Percentiles rank a stretch among this genome's conserved stretches.
These are phyloP conservation scores for Dissophora globulifera DNA, from an alignment of 192 early-diverging fungal species.

Conservation along the genomic window DNA sequence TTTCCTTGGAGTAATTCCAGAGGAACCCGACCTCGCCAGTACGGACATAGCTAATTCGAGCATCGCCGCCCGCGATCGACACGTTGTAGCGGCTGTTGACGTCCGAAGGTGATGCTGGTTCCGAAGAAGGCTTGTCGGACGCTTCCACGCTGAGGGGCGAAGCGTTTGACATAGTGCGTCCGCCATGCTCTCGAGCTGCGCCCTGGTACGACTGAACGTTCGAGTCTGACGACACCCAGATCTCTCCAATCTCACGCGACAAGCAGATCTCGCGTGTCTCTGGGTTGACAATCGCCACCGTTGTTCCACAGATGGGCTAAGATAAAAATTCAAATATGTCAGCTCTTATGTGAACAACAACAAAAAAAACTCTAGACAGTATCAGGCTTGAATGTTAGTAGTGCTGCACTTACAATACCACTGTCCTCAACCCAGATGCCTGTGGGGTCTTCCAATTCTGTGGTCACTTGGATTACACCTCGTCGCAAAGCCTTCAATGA, in stretches of 20 bases:
- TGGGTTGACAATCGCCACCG: conserved; percentile 87
- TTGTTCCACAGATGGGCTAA: conserved; percentile 64
- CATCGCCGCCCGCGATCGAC: conserved; percentile 68
- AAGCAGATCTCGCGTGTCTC: conserved; percentile 74
- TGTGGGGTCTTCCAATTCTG: conserved; percentile 61
- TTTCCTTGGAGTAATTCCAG: conserved; percentile 71
- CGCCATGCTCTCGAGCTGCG: conserved; percentile 41
- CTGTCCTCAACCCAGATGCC: conserved; percentile 73
- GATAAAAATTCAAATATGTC: no score
- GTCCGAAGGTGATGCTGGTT: conserved; percentile 45
- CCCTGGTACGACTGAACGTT: conserved; percentile 63
- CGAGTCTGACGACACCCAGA: conserved; percentile 80
- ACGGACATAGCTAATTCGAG: conserved; percentile 72
- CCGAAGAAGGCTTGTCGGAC: conserved; percentile 10
- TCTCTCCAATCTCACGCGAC: conserved; percentile 82
- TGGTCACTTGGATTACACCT: conserved; percentile 69
- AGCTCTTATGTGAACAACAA: no score
- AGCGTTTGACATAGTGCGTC: conserved; percentile 33
- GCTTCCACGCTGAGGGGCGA: conserved; percentile 40
- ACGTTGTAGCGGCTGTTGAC: conserved; percentile 54
- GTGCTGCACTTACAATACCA: conserved; percentile 65
- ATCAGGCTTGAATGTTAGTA: no score
- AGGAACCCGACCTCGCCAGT: conserved; percentile 89
- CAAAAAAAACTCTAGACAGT: neutral
- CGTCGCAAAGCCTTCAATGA: conserved; percentile 73